phyloP scores from a whole-genome alignment of 345 rosid genomes.

The Hibiscus tridactylites region DNA sequence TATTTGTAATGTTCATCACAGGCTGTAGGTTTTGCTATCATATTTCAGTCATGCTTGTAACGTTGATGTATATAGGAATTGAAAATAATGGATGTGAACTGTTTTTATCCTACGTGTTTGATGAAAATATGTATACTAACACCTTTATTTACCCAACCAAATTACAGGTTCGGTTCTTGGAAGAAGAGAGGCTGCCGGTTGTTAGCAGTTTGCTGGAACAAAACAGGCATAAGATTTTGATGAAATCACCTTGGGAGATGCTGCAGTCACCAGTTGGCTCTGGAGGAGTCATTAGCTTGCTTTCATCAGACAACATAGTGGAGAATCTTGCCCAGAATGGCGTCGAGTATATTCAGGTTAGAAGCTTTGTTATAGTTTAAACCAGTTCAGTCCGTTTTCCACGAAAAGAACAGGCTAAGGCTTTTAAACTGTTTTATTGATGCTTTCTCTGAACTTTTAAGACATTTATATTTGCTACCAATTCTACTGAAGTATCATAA shows the following conservation, averaged over 20 bases:
- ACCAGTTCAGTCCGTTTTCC: slow-evolving; percentile 4
- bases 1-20: background rate
- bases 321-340: slow-evolving; percentile 50
- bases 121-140: background rate
- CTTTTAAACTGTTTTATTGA: background rate
- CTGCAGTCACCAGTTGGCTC: slow-evolving; percentile 75
- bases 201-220: slow-evolving; percentile 39
- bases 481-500: background rate
- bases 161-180: slow-evolving; percentile 64
- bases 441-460: background rate
- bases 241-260: slow-evolving; percentile 94
- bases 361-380: background rate
- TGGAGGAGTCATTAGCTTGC: slow-evolving; percentile 55
- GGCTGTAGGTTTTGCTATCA: background rate
- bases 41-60: background rate
- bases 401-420: background rate
- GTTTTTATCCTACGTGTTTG: background rate
- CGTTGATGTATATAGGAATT: background rate
- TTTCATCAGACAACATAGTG: slow-evolving; percentile 42
- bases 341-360: slow-evolving; percentile 64
- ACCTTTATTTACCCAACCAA: background rate
- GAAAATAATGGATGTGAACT: background rate
- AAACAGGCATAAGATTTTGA: slow-evolving; percentile 56
- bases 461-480: background rate
- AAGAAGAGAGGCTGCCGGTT: slow-evolving; percentile 77